Evolutionary conservation across 148 eudicot genomes (phyloP).

Genomic region (Suaeda aralocaspica): DNA sequence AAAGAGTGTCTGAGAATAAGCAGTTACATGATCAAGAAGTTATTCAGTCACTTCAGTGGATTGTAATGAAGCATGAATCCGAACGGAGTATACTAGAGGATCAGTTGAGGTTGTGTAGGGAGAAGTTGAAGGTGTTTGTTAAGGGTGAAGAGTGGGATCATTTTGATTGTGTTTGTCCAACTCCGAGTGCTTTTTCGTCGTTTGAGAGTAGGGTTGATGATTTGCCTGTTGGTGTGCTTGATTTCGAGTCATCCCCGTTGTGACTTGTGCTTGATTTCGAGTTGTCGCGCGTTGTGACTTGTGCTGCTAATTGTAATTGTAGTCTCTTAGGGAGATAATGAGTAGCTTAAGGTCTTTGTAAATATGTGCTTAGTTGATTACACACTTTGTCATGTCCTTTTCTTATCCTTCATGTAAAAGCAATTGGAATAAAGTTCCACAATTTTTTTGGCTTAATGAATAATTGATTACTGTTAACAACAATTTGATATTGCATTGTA

Average conservation of each 20-base stretch:
- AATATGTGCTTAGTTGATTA: conserved; percentile 20
- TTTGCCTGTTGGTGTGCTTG: conserved; percentile 47
- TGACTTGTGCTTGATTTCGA: conserved; percentile 28
- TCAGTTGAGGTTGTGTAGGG: conserved; percentile 43
- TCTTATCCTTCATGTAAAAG: not conserved
- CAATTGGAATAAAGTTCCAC: conserved; percentile 19
- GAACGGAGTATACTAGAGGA: conserved; percentile 54
- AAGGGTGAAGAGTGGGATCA: conserved; percentile 45
- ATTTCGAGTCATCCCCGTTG: conserved; percentile 32
- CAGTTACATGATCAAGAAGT: conserved; percentile 75
- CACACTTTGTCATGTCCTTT: not conserved
- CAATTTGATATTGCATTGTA: not conserved
- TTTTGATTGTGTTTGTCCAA: conserved; percentile 29
- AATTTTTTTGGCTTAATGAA: conserved; percentile 12
- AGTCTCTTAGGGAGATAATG: conserved; percentile 16
- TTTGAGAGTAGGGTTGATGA: conserved; percentile 32
- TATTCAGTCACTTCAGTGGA: conserved; percentile 68
- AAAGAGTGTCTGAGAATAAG: conserved; percentile 61
- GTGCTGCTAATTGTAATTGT: conserved; percentile 22
- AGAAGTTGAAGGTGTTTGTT: conserved; percentile 29
- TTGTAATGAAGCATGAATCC: conserved; percentile 50
- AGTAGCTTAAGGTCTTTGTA: conserved; percentile 21
- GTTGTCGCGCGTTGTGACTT: no score
- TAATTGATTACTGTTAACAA: conserved; percentile 5
- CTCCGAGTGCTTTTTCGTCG: conserved; percentile 30